Percentiles rank a stretch among this genome's conserved stretches.
These are phyloP conservation scores for Sanguinoderma infundibulare DNA, from an alignment of 1,284 basidiomycete species.

Conservation along the genomic window DNA sequence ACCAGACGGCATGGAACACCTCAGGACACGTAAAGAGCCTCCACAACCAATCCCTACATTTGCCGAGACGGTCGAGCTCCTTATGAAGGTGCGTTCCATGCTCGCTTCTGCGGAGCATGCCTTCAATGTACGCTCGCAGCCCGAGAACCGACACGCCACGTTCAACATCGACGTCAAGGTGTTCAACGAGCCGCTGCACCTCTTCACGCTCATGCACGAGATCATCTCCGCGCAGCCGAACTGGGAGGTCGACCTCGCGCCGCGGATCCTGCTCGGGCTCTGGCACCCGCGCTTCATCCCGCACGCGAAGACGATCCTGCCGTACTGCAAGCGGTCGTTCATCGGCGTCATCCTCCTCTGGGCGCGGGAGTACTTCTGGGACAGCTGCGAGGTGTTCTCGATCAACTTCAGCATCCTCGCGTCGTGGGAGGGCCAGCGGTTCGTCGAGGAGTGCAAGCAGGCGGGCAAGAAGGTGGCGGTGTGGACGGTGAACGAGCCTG, in stretches of 20 bases:
- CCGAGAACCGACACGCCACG: constrained; percentile 83
- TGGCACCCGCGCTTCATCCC: constrained; percentile 94
- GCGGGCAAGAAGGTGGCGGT: constrained; percentile 90
- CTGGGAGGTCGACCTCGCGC: constrained; percentile 85
- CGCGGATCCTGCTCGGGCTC: constrained; percentile 87
- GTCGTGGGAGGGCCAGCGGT: constrained; percentile 75
- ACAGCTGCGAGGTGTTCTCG: constrained; percentile 87
- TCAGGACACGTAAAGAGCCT: constrained; percentile 83
- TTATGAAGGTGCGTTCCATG: constrained; percentile 67
- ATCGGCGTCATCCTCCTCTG: constrained; percentile 77
- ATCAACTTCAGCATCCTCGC: constrained; percentile 82
- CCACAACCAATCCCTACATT: constrained; percentile 90
- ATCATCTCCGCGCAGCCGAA: constrained; percentile 72
- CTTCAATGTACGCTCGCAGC: constrained; percentile 45
- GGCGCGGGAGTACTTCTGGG: constrained; percentile 91
- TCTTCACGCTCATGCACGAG: constrained; percentile 87
- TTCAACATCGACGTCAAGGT: constrained; percentile 96
- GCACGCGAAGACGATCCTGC: constrained; percentile 77
- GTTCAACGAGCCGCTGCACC: constrained; percentile 86
- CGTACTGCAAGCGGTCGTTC: constrained; percentile 85
- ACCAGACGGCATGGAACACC: constrained; percentile 78
- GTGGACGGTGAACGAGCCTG: constrained; percentile 94
- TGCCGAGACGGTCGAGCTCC: constrained; percentile 76
- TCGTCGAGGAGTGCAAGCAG: constrained; percentile 77
- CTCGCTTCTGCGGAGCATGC: background rate